Evolutionary conservation across 2,329 filamentous ascomycete species (phyloP), one percentile per base, ranked within the genome.

Genomic region (Hypocreales sp.): DNA sequence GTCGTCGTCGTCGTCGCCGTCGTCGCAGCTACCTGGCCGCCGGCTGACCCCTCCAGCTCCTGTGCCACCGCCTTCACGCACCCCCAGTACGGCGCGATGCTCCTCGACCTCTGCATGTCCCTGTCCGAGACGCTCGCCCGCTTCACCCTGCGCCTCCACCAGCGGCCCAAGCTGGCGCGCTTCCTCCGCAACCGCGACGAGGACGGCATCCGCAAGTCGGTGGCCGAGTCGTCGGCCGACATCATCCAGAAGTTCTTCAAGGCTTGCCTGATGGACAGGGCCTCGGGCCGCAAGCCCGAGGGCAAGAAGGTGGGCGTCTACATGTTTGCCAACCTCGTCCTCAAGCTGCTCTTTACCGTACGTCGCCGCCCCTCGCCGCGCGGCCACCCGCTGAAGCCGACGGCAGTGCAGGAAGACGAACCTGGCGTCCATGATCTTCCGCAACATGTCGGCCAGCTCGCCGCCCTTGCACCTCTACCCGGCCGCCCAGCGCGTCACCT

Each of bases 211-310:
- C 71, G 79, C 39, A 84, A 74, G 46, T 72, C 83, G 2, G 66
- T 94, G 22, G 82, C 87, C 8, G 87, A 93, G 49, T 72, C 77
- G 15, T 84, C 84, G 2, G 84, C 83, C 12, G 87, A 94, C 44
- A 79, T 82, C 27, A 79, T 94, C 32, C 79, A 92, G 34, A 80
- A 84, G 46, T 83, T 86, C 14, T 93, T 94, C 46, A 90, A 82
- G 8, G 83, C 82, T 21, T 94, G 87, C 37, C 57, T 93, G 19
- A 84, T 79, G 4, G 84, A 93, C 46, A 70, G 82, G 26, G 76
- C 71, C 2, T 73, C 73, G 12, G 72, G 67, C 15, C 61, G 71
- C 9, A 67, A 67, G 33, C 82, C 83, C 0, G 79, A 86, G 41
- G 83, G 84, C 29, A 92, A 86, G 47, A 83, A 87, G 45, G 58